Conservation (phyloP, 106 monocot genomes). For the Alisma plantagoaquatica region DNA sequence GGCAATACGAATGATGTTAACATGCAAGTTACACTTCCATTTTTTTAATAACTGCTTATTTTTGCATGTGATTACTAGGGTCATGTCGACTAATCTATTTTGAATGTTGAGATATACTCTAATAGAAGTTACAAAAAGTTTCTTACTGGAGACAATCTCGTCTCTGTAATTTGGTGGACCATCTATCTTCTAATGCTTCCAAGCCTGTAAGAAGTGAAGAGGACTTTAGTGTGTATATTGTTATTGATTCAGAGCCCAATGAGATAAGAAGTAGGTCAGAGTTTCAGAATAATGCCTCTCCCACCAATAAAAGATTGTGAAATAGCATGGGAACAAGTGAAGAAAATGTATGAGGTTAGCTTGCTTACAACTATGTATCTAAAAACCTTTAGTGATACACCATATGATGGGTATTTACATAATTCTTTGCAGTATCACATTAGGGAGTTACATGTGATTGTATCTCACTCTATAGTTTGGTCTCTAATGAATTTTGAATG, state of each 20-base stretch:
- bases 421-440: too few relatives aligned
- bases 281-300: slow-evolving; percentile 11
- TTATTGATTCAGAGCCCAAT: slow-evolving; percentile 19
- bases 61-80: neutral
- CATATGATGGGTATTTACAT: too few relatives aligned
- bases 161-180: slow-evolving; percentile 13
- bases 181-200: slow-evolving; percentile 3
- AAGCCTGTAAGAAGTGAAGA: slow-evolving; percentile 18
- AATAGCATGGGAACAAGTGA: slow-evolving; percentile 8
- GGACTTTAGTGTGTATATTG: slow-evolving; percentile 22
- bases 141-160: slow-evolving; percentile 15
- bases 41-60: neutral
- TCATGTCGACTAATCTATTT: too few relatives aligned
- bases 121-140: neutral
- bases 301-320: slow-evolving; percentile 16
- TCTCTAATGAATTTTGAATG: too few relatives aligned
- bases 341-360: slow-evolving; percentile 17
- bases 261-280: slow-evolving; percentile 7
- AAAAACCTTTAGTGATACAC: too few relatives aligned
- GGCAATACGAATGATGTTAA: slow-evolving; percentile 19
- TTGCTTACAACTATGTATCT: neutral
- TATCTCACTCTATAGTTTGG: too few relatives aligned
- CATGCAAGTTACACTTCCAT: slow-evolving; percentile 9
- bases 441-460: too few relatives aligned
- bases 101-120: too few relatives aligned